Base-by-base conservation (phyloP, 495 filamentous ascomycete species). In the Penicillium nucicola region DNA sequence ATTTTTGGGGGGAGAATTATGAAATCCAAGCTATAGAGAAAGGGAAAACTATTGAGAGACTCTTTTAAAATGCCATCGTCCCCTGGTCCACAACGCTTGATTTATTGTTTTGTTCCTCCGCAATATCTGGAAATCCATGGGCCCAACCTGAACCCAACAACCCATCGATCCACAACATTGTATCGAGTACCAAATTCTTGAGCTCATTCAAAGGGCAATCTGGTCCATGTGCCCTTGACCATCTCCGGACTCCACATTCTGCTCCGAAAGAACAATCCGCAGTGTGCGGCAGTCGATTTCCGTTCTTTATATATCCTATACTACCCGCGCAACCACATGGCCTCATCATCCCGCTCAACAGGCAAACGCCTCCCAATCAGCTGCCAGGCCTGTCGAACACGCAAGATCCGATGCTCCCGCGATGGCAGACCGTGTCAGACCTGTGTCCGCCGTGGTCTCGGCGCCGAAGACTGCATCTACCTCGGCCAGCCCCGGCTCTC, bases 391-490 rank as follows among this genome's bases (percentile, higher is more conserved):
- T 74, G 70, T 45, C 67, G 70, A 49, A 68, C 55, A 5, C 55
- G 70, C 43, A 74, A 74, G 43, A 71, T 74, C 22, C 60, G 68
- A 18, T 74, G 70, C 42, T 70, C 68, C 22, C 69, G 70, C 10
- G 70, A 74, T 51, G 67, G 67, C 14, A 62, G 70, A 12, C 70
- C 70, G 15, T 74, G 70, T 28, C 67, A 71, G 35, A 74, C 70
- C 1, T 74, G 70, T 53, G 64, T 71, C 4, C 65, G 68, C 8
- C 63, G 70, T 12, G 70, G 70, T 7, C 55, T 74, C 6, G 67
- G 67, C 12, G 68, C 70, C 6, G 67, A 74, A 43, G 70, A 74
- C 51, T 74, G 70, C 36, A 59, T 74, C 51, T 74, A 74, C 23
- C 61, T 74, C 12, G 68, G 70, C 23, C 70, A 70, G 30, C 70